Evolutionary conservation across 1,139 yeast genomes (phyloP), one percentile per base, ranked within the genome.

Genomic region (Lodderomyces oxycetoniae): DNA sequence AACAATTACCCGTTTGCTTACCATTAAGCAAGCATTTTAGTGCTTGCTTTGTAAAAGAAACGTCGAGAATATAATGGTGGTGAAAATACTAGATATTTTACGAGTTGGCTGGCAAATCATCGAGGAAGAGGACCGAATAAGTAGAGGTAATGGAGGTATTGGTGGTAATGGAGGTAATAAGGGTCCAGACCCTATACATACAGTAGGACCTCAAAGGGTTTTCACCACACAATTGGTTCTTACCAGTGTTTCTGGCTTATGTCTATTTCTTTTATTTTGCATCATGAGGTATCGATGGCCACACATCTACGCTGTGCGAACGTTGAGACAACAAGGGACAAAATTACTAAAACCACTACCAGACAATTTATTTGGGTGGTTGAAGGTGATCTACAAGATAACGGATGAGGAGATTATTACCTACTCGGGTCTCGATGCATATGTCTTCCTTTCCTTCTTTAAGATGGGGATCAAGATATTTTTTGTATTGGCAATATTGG

Each of bases 221-320:
- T 68, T 68, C 48, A 61, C 60, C 33, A 60, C 72, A 4, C 74
- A 68, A 49, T 53, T 68, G 38, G 52, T 55, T 28, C 48, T 68
- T 19, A 67, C 73, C 38, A 44, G 57, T 12, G 48, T 61, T 43
- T 50, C 61, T 5, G 74, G 74, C 1, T 33, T 57, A n/a, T 49
- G 52, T 14, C 53, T 65, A 30, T 62, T 67, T 32, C 38, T 61
- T 12, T 47, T 66, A 29, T 68, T 68, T 45, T 67, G 74, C 44
- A 50, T 61, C 33, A 53, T 66, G 37, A 53, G 75, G 35, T 63
- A 61, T 34, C 55, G 63, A 45, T 71, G 74, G 72, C 75, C 75
- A 14, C 74, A 67, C 44, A 66, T 71, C 42, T 70, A 70, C 43
- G 74, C 75, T n/a, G 69, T 68, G 12, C 45, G 75, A 40, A 67